Base-by-base conservation (phyloP, 2,329 filamentous ascomycete species). In the Cercospora zeina region DNA sequence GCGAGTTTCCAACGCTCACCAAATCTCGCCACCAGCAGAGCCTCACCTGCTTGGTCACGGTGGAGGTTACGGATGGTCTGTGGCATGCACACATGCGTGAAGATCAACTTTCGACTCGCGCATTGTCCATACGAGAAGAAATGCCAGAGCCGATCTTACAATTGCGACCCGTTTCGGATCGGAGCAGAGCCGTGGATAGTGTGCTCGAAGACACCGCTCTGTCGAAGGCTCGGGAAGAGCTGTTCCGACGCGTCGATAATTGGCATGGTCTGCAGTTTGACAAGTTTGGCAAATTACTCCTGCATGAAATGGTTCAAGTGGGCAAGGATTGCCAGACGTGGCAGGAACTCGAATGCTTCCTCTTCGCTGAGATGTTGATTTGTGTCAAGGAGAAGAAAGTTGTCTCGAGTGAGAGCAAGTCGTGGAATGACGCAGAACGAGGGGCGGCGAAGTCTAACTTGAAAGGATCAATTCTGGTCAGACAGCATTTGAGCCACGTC, bases 321-420 rank as follows among this genome's bases (percentile, higher is more conserved):
- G 95, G 95, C 70, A 99, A 99, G 77, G 95, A 99, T 76, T 92
- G 92, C 68, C 84, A 93, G 67, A 93, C 93, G 6, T 99, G 95
- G 95, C 95, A 99, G 79, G 95, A 97, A 75, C 79, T 99, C 59
- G 93, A 99, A 75, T 99, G 95, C 76, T 99, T 91, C 75, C 83
- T 99, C 31, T 99, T 99, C 73, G 91, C 89, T 4, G 95, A 99
- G 79, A 99, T 99, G 95, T 89, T 99, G 70, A 99, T 99, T 67
- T 99, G 95, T 73, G 92, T 99, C 64, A 99, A 97, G 78, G 95
- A 97, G 78, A 97, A 97, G 84, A 96, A 93, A 79, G 77, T 82
- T 8, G 75, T 80, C 9, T 68, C 81, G 39, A 70, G 76, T 51
- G 74, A 71, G 64, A 81, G 83, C 39, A 83, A 85, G 56, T 85